Evolutionary conservation across 495 filamentous ascomycete genomes (phyloP).

Genomic region (Lasiosphaeria miniovina): DNA sequence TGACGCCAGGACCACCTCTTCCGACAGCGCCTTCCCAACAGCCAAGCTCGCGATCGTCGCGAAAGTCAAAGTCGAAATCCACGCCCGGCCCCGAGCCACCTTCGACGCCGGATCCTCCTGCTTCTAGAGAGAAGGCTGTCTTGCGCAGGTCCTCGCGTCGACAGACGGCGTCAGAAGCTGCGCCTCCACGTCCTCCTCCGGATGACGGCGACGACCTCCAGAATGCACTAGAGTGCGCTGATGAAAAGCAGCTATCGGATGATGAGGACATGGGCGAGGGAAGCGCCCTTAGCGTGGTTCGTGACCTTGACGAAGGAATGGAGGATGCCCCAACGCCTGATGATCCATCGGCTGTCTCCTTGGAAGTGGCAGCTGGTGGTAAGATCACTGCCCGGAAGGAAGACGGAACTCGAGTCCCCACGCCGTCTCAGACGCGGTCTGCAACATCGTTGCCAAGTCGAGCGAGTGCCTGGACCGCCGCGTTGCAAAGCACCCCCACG

Average conservation of each 20-base stretch:
- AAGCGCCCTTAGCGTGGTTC: conserved; percentile 77
- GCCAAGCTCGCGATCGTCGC: conserved; percentile 37
- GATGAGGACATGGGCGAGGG: conserved; percentile 70
- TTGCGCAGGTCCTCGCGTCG: conserved; percentile 55
- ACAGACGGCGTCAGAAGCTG: conserved; percentile 45
- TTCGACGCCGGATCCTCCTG: conserved; percentile 35
- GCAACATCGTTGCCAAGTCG: conserved; percentile 32
- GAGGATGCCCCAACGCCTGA: conserved; percentile 69
- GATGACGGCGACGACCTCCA: conserved; percentile 57
- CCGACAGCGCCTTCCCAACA: conserved; percentile 29
- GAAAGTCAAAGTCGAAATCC: conserved; percentile 48
- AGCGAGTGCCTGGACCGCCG: conserved; percentile 46
- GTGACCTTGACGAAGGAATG: conserved; percentile 86
- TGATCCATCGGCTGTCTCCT: conserved; percentile 85
- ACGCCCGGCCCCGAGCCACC: conserved; percentile 33
- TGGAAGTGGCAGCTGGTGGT: conserved; percentile 85
- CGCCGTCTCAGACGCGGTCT: conserved; percentile 66
- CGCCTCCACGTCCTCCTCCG: conserved; percentile 49
- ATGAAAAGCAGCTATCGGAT: conserved; percentile 80
- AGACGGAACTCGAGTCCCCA: conserved; percentile 86
- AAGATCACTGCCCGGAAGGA: conserved; percentile 97
- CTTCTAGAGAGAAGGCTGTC: conserved; percentile 48
- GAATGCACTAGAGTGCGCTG: conserved; percentile 83
- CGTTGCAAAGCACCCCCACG: conserved; percentile 49
- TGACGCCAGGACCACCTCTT: conserved; percentile 31